phyloP scores from a whole-genome alignment of 768 basidiomycete species.

The Chalciporus chontae region DNA sequence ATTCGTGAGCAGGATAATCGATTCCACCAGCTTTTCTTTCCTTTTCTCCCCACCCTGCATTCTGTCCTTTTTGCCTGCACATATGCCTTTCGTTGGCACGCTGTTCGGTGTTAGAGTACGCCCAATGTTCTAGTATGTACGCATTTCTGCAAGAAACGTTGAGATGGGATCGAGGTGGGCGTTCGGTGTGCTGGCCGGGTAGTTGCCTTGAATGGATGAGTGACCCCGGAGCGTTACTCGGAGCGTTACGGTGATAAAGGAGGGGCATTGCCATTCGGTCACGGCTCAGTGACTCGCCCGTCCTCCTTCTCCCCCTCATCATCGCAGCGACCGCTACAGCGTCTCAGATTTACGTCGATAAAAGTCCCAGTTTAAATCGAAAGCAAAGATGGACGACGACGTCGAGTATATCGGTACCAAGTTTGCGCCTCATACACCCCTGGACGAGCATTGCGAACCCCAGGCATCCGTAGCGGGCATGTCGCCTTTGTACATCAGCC shows the following conservation, averaged over 20 bases:
- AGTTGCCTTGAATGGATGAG: conserved; percentile 24
- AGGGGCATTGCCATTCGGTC: conserved; percentile 31
- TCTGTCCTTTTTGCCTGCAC: conserved; percentile 3
- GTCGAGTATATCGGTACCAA: conserved; percentile 56
- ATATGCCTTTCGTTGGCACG: neutral
- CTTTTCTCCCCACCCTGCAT: neutral
- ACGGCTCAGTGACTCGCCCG: conserved; percentile 24
- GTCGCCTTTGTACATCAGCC: conserved; percentile 21
- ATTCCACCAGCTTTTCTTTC: neutral
- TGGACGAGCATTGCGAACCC: conserved; percentile 24
- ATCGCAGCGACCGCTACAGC: neutral
- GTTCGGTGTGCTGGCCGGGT: conserved; percentile 13
- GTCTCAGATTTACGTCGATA: conserved; percentile 6
- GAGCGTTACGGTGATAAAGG: neutral
- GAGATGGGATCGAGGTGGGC: neutral
- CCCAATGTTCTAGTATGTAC: conserved; percentile 24
- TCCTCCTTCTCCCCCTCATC: conserved; percentile 16
- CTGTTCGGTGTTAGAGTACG: conserved; percentile 20
- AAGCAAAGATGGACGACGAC: conserved; percentile 49
- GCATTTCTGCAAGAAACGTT: neutral
- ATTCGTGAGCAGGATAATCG: conserved; percentile 20
- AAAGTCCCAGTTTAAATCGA: conserved; percentile 1
- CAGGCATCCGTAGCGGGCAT: conserved; percentile 42
- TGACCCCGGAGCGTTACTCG: conserved; percentile 2
- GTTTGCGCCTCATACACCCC: conserved; percentile 27